These are phyloP conservation scores for Arctium lappa DNA, from an alignment of 129 eudicot genomes.

Conservation along the genomic window DNA sequence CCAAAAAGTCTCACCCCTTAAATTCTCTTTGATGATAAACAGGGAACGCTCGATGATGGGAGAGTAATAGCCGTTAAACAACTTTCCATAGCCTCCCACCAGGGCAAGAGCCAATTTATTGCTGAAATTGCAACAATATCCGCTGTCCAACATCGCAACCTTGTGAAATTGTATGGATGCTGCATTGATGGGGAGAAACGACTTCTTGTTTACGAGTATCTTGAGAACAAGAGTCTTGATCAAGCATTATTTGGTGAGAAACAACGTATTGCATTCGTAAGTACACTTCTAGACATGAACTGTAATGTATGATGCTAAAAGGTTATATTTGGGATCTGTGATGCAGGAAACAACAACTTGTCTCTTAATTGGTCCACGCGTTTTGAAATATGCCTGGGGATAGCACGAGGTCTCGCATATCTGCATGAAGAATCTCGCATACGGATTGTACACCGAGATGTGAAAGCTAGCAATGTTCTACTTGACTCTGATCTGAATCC, in stretches of 20 bases:
- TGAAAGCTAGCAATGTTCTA: constrained; percentile 85
- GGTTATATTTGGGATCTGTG: constrained; percentile 15
- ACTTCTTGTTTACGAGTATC: constrained; percentile 84
- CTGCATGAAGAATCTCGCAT: constrained; percentile 82
- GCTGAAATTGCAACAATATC: constrained; percentile 84
- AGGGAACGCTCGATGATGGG: constrained; percentile 74
- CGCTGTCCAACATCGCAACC: constrained; percentile 84
- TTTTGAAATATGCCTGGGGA: constrained; percentile 73
- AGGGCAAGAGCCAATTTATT: constrained; percentile 73
- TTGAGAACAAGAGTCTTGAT: constrained; percentile 81
- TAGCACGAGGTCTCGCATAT: constrained; percentile 78
- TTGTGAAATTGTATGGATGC: constrained; percentile 75
- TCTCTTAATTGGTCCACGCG: constrained; percentile 69
- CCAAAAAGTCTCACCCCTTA: neutral
- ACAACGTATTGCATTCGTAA: neutral
- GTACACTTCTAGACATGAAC: neutral
- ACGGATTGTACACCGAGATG: constrained; percentile 77
- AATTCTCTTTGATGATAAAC: neutral
- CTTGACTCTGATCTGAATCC: constrained; percentile 71
- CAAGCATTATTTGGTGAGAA: constrained; percentile 63
- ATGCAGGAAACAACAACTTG: constrained; percentile 48
- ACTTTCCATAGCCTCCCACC: constrained; percentile 67
- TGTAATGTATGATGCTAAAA: neutral
- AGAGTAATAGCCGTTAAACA: constrained; percentile 74
- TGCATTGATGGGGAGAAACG: constrained; percentile 75